phyloP scores from a whole-genome alignment of 2,329 filamentous ascomycete species.

The Elsinoe batatas region DNA sequence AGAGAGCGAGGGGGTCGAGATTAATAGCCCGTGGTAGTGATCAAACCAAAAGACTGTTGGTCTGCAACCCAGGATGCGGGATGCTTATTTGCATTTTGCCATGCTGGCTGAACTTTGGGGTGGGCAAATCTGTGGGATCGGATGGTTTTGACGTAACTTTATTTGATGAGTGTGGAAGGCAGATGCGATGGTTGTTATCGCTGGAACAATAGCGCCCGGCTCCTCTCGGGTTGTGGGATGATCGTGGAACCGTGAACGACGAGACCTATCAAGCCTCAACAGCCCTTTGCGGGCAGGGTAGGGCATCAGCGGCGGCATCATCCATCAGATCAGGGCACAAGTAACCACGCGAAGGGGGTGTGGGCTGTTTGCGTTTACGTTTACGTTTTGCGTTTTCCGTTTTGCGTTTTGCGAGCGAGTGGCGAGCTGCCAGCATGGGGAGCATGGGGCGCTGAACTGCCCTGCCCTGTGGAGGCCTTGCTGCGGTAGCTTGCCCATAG shows the following conservation, averaged over 20 bases:
- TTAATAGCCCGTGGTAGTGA: constrained; percentile 8
- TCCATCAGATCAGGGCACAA: background rate
- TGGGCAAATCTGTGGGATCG: background rate
- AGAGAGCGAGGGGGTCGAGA: constrained; percentile 7
- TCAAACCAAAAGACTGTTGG: background rate
- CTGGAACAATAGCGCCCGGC: constrained; percentile 11
- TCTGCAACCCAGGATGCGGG: constrained; percentile 4
- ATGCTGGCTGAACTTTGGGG: background rate
- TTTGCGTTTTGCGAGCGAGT: background rate
- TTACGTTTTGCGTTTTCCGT: background rate
- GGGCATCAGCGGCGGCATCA: background rate
- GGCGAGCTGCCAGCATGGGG: background rate
- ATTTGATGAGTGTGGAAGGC: constrained; percentile 12
- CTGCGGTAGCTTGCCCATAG: background rate
- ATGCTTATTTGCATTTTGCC: constrained; percentile 12
- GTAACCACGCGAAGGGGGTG: constrained; percentile 1
- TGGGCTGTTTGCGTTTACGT: background rate
- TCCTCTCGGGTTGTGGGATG: constrained; percentile 9
- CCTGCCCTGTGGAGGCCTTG: background rate
- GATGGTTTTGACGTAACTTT: constrained; percentile 12
- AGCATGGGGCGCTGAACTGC: background rate
- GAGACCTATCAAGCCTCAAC: background rate
- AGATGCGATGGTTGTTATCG: constrained; percentile 12
- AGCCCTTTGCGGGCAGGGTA: background rate
- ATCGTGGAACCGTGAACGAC: constrained; percentile 1